phyloP scores from a whole-genome alignment of 2,329 filamentous ascomycete genomes.

The Aspergillus pseudotamarii region DNA sequence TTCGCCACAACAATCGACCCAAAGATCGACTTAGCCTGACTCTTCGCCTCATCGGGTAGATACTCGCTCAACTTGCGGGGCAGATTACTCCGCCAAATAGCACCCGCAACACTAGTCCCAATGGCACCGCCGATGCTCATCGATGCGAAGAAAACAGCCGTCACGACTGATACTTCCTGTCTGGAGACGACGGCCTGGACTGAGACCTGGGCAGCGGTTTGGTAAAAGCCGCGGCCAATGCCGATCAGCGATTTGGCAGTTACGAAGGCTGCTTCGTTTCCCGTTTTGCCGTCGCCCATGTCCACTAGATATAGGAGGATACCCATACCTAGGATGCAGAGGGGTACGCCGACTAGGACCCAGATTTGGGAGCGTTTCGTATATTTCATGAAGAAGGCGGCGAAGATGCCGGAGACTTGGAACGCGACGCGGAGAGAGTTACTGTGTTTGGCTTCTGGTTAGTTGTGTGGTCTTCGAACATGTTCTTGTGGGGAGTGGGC shows the following conservation, averaged over 20 bases:
- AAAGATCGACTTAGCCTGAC: constrained; percentile 23
- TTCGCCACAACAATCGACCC: constrained; percentile 23
- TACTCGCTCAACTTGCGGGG: constrained; percentile 21
- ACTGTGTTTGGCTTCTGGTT: constrained; percentile 20
- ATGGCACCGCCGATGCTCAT: constrained; percentile 37
- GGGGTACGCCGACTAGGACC: constrained; percentile 33
- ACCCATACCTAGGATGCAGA: constrained; percentile 41
- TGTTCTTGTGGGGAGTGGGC: neutral
- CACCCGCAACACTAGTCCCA: constrained; percentile 40
- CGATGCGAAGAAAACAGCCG: constrained; percentile 39
- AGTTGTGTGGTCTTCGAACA: neutral
- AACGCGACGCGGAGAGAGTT: constrained; percentile 39
- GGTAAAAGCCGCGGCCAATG: constrained; percentile 40
- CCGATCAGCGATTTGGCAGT: constrained; percentile 37
- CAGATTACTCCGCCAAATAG: constrained; percentile 39
- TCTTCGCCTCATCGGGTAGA: constrained; percentile 23
- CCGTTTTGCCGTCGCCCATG: constrained; percentile 26
- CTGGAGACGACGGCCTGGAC: constrained; percentile 39
- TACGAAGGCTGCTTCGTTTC: constrained; percentile 40
- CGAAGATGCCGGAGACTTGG: constrained; percentile 41
- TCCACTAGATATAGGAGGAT: constrained; percentile 29
- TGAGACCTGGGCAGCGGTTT: constrained; percentile 37
- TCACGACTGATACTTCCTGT: constrained; percentile 42
- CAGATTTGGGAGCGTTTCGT: constrained; percentile 40
- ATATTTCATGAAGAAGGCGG: constrained; percentile 41